Conservation (phyloP, 1,284 basidiomycete species). For the Blastosporella zonata region DNA sequence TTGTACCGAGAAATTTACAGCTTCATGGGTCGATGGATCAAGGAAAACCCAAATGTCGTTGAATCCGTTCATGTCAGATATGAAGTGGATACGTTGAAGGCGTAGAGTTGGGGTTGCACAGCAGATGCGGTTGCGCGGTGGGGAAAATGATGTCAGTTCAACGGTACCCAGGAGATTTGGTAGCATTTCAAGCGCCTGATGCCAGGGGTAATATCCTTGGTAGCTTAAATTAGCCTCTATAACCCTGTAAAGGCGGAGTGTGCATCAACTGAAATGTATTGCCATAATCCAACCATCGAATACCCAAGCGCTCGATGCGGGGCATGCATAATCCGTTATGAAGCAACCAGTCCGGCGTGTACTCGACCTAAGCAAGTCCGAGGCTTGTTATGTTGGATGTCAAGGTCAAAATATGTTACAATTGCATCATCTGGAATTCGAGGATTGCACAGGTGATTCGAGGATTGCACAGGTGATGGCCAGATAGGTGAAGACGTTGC, state of each 20-base stretch:
- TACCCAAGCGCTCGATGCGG: not conserved
- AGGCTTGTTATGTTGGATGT: not conserved
- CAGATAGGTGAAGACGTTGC: not conserved
- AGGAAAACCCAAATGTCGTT: not conserved
- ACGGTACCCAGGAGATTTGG: not conserved
- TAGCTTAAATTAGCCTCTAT: not conserved
- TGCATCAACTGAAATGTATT: not conserved
- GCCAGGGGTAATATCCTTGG: not conserved
- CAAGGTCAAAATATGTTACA: not conserved
- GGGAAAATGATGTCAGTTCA: not conserved
- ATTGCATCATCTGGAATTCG: not conserved
- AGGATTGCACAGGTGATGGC: not conserved
- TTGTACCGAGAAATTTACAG: not conserved
- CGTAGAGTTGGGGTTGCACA: not conserved
- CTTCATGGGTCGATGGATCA: not conserved
- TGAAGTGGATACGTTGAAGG: not conserved
- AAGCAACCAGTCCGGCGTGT: not conserved
- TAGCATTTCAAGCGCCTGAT: not conserved
- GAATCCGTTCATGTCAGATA: not conserved
- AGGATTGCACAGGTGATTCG: no score
- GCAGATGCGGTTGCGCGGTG: not conserved
- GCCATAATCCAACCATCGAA: not conserved
- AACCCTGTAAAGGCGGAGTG: no score
- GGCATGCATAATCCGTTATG: not conserved
- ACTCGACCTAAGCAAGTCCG: not conserved